A percentile compares a stretch with the other conserved stretches of the same genome.
Conservation (phyloP, 768 basidiomycete genomes). For the Favolaschia claudopus region DNA sequence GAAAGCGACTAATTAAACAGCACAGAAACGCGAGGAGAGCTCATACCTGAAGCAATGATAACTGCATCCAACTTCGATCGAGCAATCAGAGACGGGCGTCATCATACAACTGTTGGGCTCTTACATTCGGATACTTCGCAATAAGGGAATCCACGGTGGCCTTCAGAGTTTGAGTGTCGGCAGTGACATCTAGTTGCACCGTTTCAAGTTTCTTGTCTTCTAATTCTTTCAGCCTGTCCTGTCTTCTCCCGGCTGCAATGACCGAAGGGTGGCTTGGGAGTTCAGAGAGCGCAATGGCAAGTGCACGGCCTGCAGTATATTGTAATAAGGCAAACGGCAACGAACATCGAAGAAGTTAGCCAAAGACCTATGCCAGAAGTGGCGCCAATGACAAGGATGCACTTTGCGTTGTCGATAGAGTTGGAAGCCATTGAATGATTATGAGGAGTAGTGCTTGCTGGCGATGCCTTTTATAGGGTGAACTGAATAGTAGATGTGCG, state of each 20-base stretch:
- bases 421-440: slow-evolving; percentile 23
- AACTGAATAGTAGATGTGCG: background rate
- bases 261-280: slow-evolving; percentile 51
- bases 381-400: slow-evolving; percentile 62
- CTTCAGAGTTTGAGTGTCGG: slow-evolving; percentile 46
- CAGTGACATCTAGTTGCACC: slow-evolving; percentile 52
- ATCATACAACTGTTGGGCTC: slow-evolving; percentile 21
- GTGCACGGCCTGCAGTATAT: no score
- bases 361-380: slow-evolving; percentile 67
- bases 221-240: slow-evolving; percentile 62
- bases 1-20: no score
- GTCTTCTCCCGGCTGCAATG: slow-evolving; percentile 43
- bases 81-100: background rate
- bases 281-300: slow-evolving; percentile 56
- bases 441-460: background rate
- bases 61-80: slow-evolving; percentile 59
- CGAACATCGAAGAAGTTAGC: no score
- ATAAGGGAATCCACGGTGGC: slow-evolving; percentile 49
- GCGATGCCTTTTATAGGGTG: background rate
- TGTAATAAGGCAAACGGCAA: no score
- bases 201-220: slow-evolving; percentile 47
- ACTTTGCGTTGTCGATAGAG: slow-evolving; percentile 54
- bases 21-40: no score
- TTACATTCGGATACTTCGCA: slow-evolving; percentile 56
- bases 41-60: slow-evolving; percentile 59